Evolutionary conservation across 306 rosid genomes (phyloP).

Genomic region (Hippophae rhamnoides): DNA sequence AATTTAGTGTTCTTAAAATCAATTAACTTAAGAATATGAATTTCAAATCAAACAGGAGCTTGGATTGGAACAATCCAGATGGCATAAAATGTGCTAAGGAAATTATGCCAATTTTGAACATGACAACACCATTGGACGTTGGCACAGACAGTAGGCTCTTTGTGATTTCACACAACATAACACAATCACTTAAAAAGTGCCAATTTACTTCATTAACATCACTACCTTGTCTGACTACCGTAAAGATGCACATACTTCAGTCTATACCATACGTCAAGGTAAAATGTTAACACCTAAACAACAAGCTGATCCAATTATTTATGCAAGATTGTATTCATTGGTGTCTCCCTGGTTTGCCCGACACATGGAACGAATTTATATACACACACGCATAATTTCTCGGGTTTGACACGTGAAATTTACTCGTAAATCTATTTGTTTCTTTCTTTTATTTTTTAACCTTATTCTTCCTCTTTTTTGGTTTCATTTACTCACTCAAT

Average conservation of each 20-base stretch:
- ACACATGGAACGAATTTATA: conserved; percentile 86
- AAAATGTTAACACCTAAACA: conserved; percentile 57
- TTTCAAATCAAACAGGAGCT: conserved; percentile 42
- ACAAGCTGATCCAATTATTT: conserved; percentile 64
- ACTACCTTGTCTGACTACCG: conserved; percentile 68
- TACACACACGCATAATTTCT: conserved; percentile 57
- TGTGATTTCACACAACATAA: conserved; percentile 38
- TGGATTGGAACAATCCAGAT: conserved; percentile 75
- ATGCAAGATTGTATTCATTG: conserved; percentile 89
- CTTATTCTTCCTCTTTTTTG: too few species aligned
- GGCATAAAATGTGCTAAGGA: conserved; percentile 90
- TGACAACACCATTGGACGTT: conserved; percentile 37
- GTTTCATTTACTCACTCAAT: too few species aligned
- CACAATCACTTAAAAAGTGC: conserved; percentile 42
- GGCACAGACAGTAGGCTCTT: conserved; percentile 75
- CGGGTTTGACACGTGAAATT: conserved; percentile 38
- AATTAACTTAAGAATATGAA: not conserved
- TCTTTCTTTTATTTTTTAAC: too few species aligned
- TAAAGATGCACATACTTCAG: conserved; percentile 89
- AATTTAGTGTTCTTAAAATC: not conserved
- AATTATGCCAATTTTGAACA: conserved; percentile 55
- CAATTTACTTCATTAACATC: conserved; percentile 58
- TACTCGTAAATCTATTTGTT: not conserved
- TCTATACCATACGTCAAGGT: conserved; percentile 81
- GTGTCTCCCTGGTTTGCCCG: conserved; percentile 94